phyloP scores from a whole-genome alignment of 768 basidiomycete species.

The Boletus eberwhitei region DNA sequence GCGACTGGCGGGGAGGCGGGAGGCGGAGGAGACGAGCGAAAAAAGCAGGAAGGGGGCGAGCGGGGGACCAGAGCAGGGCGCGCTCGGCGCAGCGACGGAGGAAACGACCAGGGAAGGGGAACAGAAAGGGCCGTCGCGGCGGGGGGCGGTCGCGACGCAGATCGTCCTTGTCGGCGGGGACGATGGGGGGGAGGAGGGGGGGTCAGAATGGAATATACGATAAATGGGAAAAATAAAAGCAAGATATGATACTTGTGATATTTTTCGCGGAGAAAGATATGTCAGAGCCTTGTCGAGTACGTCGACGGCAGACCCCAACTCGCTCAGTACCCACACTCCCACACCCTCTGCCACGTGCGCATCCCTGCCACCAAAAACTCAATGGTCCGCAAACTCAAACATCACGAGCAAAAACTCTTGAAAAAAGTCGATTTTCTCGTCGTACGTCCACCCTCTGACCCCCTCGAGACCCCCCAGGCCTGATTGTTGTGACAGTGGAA shows the following conservation, averaged over 20 bases:
- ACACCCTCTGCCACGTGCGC: constrained; percentile 33
- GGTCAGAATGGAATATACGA: constrained; percentile 7
- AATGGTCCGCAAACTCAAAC: constrained; percentile 92
- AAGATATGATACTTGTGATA: constrained; percentile 28
- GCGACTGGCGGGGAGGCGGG: neutral
- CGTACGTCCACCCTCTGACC: constrained; percentile 42
- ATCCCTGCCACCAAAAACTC: neutral
- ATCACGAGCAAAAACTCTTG: constrained; percentile 92
- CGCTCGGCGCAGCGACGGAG: neutral
- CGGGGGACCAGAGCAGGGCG: constrained; percentile 1
- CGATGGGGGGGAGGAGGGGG: neutral
- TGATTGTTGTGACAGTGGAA: constrained; percentile 68
- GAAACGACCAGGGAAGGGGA: constrained; percentile 1
- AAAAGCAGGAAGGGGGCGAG: neutral
- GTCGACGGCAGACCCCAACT: constrained; percentile 30
- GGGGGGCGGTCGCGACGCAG: constrained; percentile 14
- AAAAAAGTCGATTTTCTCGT: constrained; percentile 97
- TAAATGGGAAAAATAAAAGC: constrained; percentile 18
- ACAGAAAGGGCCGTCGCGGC: constrained; percentile 7
- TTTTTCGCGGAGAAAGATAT: constrained; percentile 27
- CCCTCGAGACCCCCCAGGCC: neutral
- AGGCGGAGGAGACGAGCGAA: neutral
- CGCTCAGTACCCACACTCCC: constrained; percentile 21
- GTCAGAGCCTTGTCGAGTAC: constrained; percentile 27
- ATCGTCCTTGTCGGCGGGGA: constrained; percentile 14